Evolutionary conservation across 2,329 filamentous ascomycete genomes (phyloP).

Genomic region (Colletotrichum filicis): DNA sequence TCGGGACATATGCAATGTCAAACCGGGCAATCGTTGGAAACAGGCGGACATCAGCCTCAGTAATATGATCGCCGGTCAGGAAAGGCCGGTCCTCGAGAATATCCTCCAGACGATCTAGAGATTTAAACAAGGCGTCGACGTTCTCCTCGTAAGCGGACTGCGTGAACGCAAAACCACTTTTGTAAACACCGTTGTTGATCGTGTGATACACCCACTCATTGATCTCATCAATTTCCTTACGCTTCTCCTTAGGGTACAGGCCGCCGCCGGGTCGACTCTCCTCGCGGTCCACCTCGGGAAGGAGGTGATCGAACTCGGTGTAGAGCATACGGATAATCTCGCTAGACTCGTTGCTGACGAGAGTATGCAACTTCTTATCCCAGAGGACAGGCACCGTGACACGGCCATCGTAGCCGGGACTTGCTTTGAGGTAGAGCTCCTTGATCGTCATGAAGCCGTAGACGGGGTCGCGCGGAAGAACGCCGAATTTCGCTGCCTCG

Average conservation of each 20-base stretch:
- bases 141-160: conserved; percentile 75
- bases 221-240: conserved; percentile 68
- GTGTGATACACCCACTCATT: conserved; percentile 75
- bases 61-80: conserved; percentile 71
- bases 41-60: conserved; percentile 76
- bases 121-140: conserved; percentile 68
- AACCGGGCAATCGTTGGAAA: conserved; percentile 76
- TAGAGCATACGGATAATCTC: conserved; percentile 91
- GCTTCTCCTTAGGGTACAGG: conserved; percentile 66
- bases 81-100: conserved; percentile 66
- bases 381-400: conserved; percentile 81
- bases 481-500: conserved; percentile 50
- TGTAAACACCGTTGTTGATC: conserved; percentile 62
- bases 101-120: conserved; percentile 72
- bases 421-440: conserved; percentile 76
- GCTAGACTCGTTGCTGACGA: conserved; percentile 85
- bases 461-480: conserved; percentile 67
- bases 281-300: conserved; percentile 65
- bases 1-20: conserved; percentile 74
- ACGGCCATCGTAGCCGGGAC: conserved; percentile 74
- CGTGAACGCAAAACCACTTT: conserved; percentile 72
- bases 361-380: conserved; percentile 74
- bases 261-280: conserved; percentile 59
- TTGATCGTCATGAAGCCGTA: conserved; percentile 75
- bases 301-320: conserved; percentile 73